These are phyloP conservation scores for Sherardia arvensis DNA, from an alignment of 257 asterid species.

Conservation along the genomic window DNA sequence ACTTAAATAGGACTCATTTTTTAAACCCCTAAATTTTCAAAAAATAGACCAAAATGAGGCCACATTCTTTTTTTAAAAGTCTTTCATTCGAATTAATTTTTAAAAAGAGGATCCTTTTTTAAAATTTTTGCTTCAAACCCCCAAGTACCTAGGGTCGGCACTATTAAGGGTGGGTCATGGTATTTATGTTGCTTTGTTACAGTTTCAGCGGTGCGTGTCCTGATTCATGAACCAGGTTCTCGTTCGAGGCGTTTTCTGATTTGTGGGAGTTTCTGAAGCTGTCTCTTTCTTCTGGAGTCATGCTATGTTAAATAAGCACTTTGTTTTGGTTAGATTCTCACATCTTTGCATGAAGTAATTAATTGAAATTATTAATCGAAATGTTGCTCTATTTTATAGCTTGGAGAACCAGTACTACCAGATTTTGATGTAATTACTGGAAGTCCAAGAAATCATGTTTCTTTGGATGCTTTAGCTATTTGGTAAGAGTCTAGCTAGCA, in stretches of 20 bases:
- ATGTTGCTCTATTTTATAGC: slow-evolving; percentile 21
- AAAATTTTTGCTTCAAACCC: too few species aligned
- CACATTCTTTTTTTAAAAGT: too few species aligned
- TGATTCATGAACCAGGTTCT: slow-evolving; percentile 60
- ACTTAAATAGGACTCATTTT: too few species aligned
- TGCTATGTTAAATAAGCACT: slow-evolving; percentile 60
- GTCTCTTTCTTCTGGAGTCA: slow-evolving; percentile 81
- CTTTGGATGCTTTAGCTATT: slow-evolving; percentile 68
- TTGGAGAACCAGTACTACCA: slow-evolving; percentile 75
- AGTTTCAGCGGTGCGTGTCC: slow-evolving; percentile 65
- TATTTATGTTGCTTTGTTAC: slow-evolving; percentile 35
- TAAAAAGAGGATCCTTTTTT: too few species aligned
- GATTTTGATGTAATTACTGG: slow-evolving; percentile 63
- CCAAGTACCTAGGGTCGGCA: too few species aligned
- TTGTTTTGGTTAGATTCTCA: slow-evolving; percentile 27
- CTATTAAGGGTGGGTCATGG: slow-evolving; percentile 63
- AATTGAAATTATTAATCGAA: too few species aligned
- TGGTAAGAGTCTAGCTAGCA: too few species aligned
- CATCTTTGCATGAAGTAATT: too few species aligned
- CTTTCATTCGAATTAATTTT: too few species aligned
- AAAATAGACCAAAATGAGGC: too few species aligned
- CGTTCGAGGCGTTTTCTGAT: slow-evolving; percentile 62
- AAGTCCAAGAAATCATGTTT: slow-evolving; percentile 47
- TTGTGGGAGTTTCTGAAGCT: slow-evolving; percentile 71
- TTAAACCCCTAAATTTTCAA: too few species aligned